Conservation (phyloP, 352 stramenopile species). For the Globisporangium paroecandrum region DNA sequence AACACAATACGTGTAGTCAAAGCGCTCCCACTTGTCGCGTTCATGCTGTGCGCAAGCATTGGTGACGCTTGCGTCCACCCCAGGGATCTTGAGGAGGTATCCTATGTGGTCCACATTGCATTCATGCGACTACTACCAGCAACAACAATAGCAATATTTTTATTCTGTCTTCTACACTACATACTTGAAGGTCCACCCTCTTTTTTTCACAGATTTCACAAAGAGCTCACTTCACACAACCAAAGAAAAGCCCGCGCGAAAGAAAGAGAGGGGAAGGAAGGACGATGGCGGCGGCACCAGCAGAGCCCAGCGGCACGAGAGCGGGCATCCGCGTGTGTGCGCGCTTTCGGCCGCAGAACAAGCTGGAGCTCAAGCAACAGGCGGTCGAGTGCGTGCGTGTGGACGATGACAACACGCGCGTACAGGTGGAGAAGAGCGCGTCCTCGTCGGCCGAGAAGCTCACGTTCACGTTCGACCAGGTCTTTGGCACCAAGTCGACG, state of each 20-base stretch:
- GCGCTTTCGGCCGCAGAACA: slow-evolving; percentile 76
- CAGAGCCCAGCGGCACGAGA: neutral
- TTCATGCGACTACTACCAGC: neutral
- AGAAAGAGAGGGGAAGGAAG: neutral
- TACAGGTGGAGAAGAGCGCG: slow-evolving; percentile 21
- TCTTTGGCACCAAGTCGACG: slow-evolving; percentile 55
- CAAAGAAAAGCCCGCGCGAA: neutral
- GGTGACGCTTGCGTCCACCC: too few species aligned
- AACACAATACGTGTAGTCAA: too few species aligned
- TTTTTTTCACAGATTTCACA: neutral
- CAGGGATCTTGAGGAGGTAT: neutral
- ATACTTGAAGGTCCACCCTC: neutral
- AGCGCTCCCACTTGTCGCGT: too few species aligned
- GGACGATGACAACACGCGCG: slow-evolving; percentile 43
- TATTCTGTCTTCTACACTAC: neutral
- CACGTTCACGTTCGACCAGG: slow-evolving; percentile 75
- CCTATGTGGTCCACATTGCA: neutral
- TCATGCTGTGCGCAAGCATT: too few species aligned
- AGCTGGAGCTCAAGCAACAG: slow-evolving; percentile 67
- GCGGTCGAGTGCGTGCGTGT: slow-evolving; percentile 54
- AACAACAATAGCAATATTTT: neutral
- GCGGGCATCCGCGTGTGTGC: slow-evolving; percentile 69
- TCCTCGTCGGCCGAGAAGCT: slow-evolving; percentile 23
- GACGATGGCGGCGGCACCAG: neutral
- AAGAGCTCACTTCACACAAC: neutral